Evolutionary conservation across 2,329 filamentous ascomycete species (phyloP).

Genomic region (Colletotrichum orbiculare): DNA sequence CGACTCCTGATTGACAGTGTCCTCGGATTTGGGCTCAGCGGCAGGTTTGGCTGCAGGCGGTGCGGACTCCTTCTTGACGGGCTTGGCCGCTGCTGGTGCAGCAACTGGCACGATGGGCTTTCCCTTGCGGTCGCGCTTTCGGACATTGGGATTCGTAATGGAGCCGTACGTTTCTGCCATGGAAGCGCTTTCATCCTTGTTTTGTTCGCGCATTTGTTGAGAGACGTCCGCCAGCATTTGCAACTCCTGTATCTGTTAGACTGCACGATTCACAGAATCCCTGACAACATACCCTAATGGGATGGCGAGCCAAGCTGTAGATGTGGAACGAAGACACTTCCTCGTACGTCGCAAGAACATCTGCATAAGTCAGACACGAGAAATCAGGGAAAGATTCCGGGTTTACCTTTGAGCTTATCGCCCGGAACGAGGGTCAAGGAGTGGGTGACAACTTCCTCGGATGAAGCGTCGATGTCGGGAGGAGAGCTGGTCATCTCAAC

Average conservation of each 20-base stretch:
- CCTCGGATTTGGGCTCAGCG: slow-evolving; percentile 37
- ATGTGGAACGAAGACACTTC: slow-evolving; percentile 84
- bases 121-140: slow-evolving; percentile 57
- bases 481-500: slow-evolving; percentile 77
- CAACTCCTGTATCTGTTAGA: slow-evolving; percentile 59
- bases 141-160: slow-evolving; percentile 79
- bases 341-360: slow-evolving; percentile 74
- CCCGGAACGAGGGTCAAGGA: slow-evolving; percentile 77
- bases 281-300: slow-evolving; percentile 65
- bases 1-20: slow-evolving; percentile 48
- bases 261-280: rapidly evolving
- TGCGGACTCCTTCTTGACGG: slow-evolving; percentile 47
- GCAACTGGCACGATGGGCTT: slow-evolving; percentile 40
- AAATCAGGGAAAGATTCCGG: background rate
- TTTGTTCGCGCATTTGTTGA: slow-evolving; percentile 68
- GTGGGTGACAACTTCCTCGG: slow-evolving; percentile 63
- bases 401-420: slow-evolving; percentile 74
- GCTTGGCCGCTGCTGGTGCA: slow-evolving; percentile 41
- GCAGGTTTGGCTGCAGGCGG: slow-evolving; percentile 36
- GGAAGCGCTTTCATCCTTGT: slow-evolving; percentile 69
- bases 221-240: slow-evolving; percentile 77
- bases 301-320: slow-evolving; percentile 82
- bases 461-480: slow-evolving; percentile 61
- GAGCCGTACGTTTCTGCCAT: slow-evolving; percentile 74
- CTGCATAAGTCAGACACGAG: slow-evolving; percentile 53